Percentiles rank a stretch among this genome's conserved stretches.
phyloP scores from a whole-genome alignment of 495 filamentous ascomycete species.

The Sphaerosporella brunnea region DNA sequence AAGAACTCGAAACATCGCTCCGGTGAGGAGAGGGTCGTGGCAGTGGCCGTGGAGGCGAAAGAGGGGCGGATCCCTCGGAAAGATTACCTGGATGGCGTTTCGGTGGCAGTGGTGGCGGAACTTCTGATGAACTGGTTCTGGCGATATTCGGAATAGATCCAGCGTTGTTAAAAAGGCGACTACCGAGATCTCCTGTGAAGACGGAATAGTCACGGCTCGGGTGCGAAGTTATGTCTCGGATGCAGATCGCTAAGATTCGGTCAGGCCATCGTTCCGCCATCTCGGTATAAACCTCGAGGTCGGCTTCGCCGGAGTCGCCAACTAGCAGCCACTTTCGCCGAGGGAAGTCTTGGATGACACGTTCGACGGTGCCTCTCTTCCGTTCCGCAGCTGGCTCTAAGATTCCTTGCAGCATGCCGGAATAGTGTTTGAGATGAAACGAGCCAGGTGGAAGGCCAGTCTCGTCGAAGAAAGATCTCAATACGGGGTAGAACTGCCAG shows the following conservation, averaged over 20 bases:
- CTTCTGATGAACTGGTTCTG: neutral
- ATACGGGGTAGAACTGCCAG: conserved; percentile 73
- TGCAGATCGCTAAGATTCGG: conserved; percentile 69
- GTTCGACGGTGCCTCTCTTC: conserved; percentile 74
- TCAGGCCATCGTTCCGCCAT: conserved; percentile 68
- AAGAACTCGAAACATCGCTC: neutral
- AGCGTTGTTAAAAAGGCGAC: neutral
- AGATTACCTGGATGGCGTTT: neutral
- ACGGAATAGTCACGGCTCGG: conserved; percentile 7
- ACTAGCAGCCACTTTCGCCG: conserved; percentile 76
- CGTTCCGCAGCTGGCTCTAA: conserved; percentile 93
- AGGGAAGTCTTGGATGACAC: conserved; percentile 75
- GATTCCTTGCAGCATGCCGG: conserved; percentile 88
- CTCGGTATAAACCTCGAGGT: conserved; percentile 93
- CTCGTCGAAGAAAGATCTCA: conserved; percentile 59
- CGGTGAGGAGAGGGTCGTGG: neutral
- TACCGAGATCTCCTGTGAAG: neutral
- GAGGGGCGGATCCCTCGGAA: neutral
- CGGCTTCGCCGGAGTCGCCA: conserved; percentile 89
- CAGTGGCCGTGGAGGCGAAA: neutral
- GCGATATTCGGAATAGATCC: neutral
- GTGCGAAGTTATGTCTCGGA: conserved; percentile 64
- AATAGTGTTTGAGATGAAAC: conserved; percentile 88
- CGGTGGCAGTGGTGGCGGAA: neutral
- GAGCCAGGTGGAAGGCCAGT: conserved; percentile 72